Evolutionary conservation across 805 yeast species (phyloP).

Genomic region (Schizosaccharomyces japonicus): DNA sequence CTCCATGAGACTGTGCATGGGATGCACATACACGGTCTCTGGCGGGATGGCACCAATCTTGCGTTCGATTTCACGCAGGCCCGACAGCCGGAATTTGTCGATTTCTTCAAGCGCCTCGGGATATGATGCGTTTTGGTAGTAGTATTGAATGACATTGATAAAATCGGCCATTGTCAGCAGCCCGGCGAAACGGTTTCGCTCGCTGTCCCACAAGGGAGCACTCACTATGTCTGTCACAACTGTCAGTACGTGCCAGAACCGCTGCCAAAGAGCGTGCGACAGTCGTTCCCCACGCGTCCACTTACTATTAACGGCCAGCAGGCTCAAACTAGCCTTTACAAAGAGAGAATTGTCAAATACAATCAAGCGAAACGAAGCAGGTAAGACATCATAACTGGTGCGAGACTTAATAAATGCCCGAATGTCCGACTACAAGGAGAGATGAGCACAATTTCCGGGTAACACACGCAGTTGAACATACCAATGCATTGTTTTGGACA

Average conservation of each 20-base stretch:
- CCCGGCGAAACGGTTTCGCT: conserved; percentile 79
- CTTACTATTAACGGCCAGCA: conserved; percentile 53
- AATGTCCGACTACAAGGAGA: too few species aligned
- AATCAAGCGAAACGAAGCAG: conserved; percentile 77
- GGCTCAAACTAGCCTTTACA: conserved; percentile 75
- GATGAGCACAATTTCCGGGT: too few species aligned
- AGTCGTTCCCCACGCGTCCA: too few species aligned
- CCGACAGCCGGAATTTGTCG: conserved; percentile 64
- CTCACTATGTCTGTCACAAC: conserved; percentile 42
- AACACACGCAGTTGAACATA: too few species aligned
- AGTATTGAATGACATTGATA: conserved; percentile 83
- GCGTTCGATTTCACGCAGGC: conserved; percentile 54
- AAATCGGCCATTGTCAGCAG: conserved; percentile 77
- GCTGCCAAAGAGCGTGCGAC: too few species aligned
- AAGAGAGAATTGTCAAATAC: conserved; percentile 79
- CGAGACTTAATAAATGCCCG: conserved; percentile 65
- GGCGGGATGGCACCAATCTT: conserved; percentile 69
- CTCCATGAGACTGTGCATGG: conserved; percentile 67
- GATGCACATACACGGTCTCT: conserved; percentile 73
- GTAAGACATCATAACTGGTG: conserved; percentile 87
- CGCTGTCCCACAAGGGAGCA: conserved; percentile 90
- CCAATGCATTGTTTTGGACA: too few species aligned
- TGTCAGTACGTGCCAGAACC: too few species aligned
- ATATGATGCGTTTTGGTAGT: conserved; percentile 31
- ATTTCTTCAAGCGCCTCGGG: conserved; percentile 76